phyloP scores from a whole-genome alignment of 371 early-diverging fungal species.

The Nematocida sp. region DNA sequence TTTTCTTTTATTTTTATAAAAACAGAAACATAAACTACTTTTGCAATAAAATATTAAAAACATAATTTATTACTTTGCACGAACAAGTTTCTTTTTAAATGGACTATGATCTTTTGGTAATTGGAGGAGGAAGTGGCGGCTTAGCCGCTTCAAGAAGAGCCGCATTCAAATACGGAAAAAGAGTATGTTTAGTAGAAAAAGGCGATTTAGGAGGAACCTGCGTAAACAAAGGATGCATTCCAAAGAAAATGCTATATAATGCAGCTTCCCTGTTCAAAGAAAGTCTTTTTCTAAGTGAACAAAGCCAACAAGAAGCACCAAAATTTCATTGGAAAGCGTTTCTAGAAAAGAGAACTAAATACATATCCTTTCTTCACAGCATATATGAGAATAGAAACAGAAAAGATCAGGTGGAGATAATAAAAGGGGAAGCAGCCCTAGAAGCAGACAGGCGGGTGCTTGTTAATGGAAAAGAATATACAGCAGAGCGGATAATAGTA shows the following conservation, averaged over 20 bases:
- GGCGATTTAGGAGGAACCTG: slow-evolving; percentile 66
- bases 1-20: too few relatives aligned
- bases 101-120: slow-evolving; percentile 52
- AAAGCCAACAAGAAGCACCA: not conserved
- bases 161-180: slow-evolving; percentile 75
- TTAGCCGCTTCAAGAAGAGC: slow-evolving; percentile 86
- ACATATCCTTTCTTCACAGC: slow-evolving; percentile 83
- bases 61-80: slow-evolving; percentile 4
- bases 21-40: too few relatives aligned
- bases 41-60: not conserved
- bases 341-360: slow-evolving; percentile 83
- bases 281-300: not conserved
- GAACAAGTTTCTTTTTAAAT: slow-evolving; percentile 43
- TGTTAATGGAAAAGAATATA: slow-evolving; percentile 68
- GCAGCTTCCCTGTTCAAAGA: slow-evolving; percentile 67
- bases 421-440: slow-evolving; percentile 75
- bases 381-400: slow-evolving; percentile 82
- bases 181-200: slow-evolving; percentile 80
- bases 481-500: slow-evolving; percentile 22
- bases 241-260: slow-evolving; percentile 94
- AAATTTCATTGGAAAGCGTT: slow-evolving; percentile 68
- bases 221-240: slow-evolving; percentile 76
- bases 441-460: slow-evolving; percentile 72
- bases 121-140: slow-evolving; percentile 68
- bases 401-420: slow-evolving; percentile 76